phyloP scores from a whole-genome alignment of 2,329 filamentous ascomycete species.

The Venturia aucupariae region DNA sequence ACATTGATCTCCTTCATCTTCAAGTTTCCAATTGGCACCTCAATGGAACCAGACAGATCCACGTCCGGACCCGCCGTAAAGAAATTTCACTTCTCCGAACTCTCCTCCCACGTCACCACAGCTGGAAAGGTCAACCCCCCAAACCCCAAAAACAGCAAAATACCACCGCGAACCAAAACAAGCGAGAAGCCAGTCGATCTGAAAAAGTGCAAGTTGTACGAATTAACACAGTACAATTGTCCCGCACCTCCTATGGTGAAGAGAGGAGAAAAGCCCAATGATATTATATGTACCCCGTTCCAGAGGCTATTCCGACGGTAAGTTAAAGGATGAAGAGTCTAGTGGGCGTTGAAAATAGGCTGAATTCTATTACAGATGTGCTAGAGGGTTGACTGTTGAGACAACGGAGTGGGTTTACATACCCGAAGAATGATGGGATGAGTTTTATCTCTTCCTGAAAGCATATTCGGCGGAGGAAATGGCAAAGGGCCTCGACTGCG shows the following conservation, averaged over 20 bases:
- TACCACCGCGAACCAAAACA: neutral
- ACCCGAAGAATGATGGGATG: neutral
- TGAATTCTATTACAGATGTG: slow-evolving; percentile 33
- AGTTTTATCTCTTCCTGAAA: neutral
- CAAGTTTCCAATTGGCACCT: neutral
- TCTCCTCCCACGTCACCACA: slow-evolving; percentile 43
- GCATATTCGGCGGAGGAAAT: too few relatives aligned
- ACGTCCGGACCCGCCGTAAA: slow-evolving; percentile 48
- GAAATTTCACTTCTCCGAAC: slow-evolving; percentile 42
- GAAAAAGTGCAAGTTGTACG: slow-evolving; percentile 45
- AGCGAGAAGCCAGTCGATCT: slow-evolving; percentile 37
- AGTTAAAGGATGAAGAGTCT: slow-evolving; percentile 22
- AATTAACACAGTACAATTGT: slow-evolving; percentile 55
- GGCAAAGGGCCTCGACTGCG: neutral
- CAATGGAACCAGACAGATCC: neutral
- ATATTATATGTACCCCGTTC: slow-evolving; percentile 45
- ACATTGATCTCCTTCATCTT: neutral
- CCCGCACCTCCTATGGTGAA: slow-evolving; percentile 37
- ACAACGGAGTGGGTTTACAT: slow-evolving; percentile 50
- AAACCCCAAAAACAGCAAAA: slow-evolving; percentile 29
- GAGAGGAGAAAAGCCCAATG: slow-evolving; percentile 29
- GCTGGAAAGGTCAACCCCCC: slow-evolving; percentile 42
- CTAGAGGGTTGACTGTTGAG: slow-evolving; percentile 48
- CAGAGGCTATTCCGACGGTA: slow-evolving; percentile 51
- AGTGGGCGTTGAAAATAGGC: slow-evolving; percentile 15